Evolutionary conservation across 495 filamentous ascomycete genomes (phyloP).

Genomic region (Penicillium salamii): DNA sequence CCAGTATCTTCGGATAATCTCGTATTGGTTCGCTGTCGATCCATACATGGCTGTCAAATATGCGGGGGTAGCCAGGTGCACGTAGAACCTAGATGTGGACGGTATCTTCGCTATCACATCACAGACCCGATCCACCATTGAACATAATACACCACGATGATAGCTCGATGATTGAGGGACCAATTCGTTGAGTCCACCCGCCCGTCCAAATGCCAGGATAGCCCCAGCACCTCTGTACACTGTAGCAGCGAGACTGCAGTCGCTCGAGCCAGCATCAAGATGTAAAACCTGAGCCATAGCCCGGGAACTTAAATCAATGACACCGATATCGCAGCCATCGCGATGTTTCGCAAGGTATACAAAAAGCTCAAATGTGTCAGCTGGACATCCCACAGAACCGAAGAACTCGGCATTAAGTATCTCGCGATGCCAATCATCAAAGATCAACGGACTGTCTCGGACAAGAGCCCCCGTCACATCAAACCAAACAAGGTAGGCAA

Average conservation of each 20-base stretch:
- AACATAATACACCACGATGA: constrained; percentile 10
- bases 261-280: constrained; percentile 5
- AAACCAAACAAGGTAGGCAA: constrained; percentile 34
- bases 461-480: constrained; percentile 29
- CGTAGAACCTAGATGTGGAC: constrained; percentile 25
- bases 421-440: constrained; percentile 33
- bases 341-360: constrained; percentile 20
- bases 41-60: constrained; percentile 26
- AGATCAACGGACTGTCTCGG: constrained; percentile 22
- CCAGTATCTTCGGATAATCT: constrained; percentile 26
- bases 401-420: constrained; percentile 22
- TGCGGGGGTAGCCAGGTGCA: constrained; percentile 26
- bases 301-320: constrained; percentile 16
- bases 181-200: neutral
- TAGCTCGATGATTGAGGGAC: neutral
- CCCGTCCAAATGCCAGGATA: constrained; percentile 23
- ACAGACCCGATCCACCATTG: constrained; percentile 24
- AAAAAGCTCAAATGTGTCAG: constrained; percentile 30
- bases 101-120: constrained; percentile 21
- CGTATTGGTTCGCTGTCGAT: constrained; percentile 18
- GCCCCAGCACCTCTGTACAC: constrained; percentile 29
- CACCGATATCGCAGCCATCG: neutral
- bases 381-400: constrained; percentile 29
- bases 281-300: constrained; percentile 23
- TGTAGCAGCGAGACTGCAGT: constrained; percentile 17